Evolutionary conservation across 2,329 filamentous ascomycete species (phyloP).

Genomic region (Intubia oerlemansii): DNA sequence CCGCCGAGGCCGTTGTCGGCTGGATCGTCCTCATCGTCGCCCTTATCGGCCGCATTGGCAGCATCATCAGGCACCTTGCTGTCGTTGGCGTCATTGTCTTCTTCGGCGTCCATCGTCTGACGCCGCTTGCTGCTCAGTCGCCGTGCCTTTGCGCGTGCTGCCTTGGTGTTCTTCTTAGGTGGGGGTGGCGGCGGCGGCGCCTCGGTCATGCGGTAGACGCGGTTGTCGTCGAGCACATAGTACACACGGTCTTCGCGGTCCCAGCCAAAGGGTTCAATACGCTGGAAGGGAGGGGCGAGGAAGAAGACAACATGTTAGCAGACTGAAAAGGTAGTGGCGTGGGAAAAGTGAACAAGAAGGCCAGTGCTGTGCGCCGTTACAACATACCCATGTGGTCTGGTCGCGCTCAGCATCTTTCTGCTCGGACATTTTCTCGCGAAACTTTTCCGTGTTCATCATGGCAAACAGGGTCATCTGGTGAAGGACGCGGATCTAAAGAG

Average conservation of each 20-base stretch:
- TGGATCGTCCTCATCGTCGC: slow-evolving; percentile 7
- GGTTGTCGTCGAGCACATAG: slow-evolving; percentile 82
- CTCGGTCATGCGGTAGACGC: slow-evolving; percentile 76
- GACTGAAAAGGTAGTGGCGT: background rate
- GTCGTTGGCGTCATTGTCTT: slow-evolving; percentile 15
- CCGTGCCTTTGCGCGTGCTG: slow-evolving; percentile 38
- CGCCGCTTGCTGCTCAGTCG: slow-evolving; percentile 56
- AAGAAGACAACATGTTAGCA: background rate
- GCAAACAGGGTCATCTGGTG: slow-evolving; percentile 83
- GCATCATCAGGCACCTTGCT: slow-evolving; percentile 7
- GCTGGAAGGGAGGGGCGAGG: too few relatives aligned
- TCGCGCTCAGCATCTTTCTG: slow-evolving; percentile 69
- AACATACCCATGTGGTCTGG: slow-evolving; percentile 61
- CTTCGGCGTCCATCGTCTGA: slow-evolving; percentile 26
- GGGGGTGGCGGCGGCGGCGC: slow-evolving; percentile 39
- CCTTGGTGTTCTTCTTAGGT: slow-evolving; percentile 41
- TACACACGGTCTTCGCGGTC: slow-evolving; percentile 73
- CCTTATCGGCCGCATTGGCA: slow-evolving; percentile 13
- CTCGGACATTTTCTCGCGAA: slow-evolving; percentile 72
- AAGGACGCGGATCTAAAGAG: slow-evolving; percentile 49
- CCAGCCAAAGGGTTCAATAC: slow-evolving; percentile 72
- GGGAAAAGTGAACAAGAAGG: too few relatives aligned
- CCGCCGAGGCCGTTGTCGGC: slow-evolving; percentile 46
- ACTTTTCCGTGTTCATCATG: slow-evolving; percentile 66
- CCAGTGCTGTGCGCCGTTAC: too few relatives aligned